Conservation (phyloP, 257 asterid species). For the Penstemon davidsonii region DNA sequence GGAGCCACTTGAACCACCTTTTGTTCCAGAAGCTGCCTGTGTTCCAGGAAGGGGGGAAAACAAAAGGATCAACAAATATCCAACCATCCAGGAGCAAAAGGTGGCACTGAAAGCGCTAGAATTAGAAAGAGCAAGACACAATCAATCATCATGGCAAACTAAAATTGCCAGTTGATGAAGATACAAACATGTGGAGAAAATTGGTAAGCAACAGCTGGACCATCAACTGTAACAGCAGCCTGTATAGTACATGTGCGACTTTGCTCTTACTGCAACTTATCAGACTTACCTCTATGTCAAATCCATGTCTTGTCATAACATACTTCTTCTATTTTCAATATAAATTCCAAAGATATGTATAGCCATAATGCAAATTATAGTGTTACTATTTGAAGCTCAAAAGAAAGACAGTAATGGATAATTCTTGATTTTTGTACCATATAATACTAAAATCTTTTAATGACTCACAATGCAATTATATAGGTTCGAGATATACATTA, state of each 20-base stretch:
- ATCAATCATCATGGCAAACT: constrained; percentile 17
- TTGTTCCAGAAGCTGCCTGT: constrained; percentile 99
- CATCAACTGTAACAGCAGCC: too few species aligned
- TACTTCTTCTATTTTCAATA: not conserved
- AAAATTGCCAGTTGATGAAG: not conserved
- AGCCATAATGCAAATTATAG: not conserved
- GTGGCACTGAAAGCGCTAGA: constrained; percentile 4
- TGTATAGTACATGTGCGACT: too few species aligned
- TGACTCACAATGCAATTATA: not conserved
- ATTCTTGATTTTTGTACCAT: not conserved
- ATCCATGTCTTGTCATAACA: not conserved
- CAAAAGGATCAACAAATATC: constrained; percentile 8
- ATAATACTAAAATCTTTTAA: not conserved
- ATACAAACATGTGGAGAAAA: not conserved
- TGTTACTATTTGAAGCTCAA: not conserved
- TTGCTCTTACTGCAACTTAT: not conserved
- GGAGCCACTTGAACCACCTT: constrained; percentile 99
- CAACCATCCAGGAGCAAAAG: constrained; percentile 14
- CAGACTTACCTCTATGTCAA: constrained; percentile 3
- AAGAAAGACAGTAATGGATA: not conserved
- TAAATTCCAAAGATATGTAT: not conserved
- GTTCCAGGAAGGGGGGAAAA: constrained; percentile 23
- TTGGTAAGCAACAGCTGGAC: too few species aligned
- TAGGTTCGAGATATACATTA: not conserved
- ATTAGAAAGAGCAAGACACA: constrained; percentile 17